Base-by-base conservation (phyloP, 768 basidiomycete species). In the Mycena alexandri region DNA sequence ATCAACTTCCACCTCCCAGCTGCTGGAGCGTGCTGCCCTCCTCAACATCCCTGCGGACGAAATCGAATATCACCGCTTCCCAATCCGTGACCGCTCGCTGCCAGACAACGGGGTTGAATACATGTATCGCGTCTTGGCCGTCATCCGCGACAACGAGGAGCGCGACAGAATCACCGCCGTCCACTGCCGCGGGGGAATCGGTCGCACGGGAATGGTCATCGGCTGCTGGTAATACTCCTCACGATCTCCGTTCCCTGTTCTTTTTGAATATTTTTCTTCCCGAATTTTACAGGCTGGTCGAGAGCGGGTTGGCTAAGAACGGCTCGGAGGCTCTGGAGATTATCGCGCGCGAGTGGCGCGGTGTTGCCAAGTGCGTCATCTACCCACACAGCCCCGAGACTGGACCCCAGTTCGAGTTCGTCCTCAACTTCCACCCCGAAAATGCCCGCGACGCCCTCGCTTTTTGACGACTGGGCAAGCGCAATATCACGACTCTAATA, bases 341-440 rank as follows among this genome's bases (percentile, higher is more conserved):
- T 51, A 63, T 68, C 58, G 69, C 69, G 14, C 65, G 58, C 76
- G 86, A 92, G 71, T 94, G 92, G 92, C 85, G 87, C 74, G 85
- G 82, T 3, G 92, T 94, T 54, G 92, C 91, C 78, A 94, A 94
- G 81, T 93, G 85, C 81, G 87, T 83, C 51, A 83, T 90, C 11
- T 93, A 88, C 77, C 91, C 91, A 0, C 86, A 90, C 75, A 91
- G 90, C 73, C 92, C 92, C 17, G 92, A 93, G 79, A 93, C 92
- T 3, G 92, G 92, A 19, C 84, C 89, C 1, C 92, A 93, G 76
- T 89, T 88, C 74, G 90, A 93, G 72, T 93, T 88, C 74, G 92
- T 93, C 22, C 84, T 81, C 73, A 86, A 85, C 72, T 93, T 91
- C 71, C 76, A 79, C 36, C 74, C 75, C 24, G 69, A 77, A 68